Base-by-base conservation (phyloP, 192 early-diverging fungal species). In the Coemansia sp. region DNA sequence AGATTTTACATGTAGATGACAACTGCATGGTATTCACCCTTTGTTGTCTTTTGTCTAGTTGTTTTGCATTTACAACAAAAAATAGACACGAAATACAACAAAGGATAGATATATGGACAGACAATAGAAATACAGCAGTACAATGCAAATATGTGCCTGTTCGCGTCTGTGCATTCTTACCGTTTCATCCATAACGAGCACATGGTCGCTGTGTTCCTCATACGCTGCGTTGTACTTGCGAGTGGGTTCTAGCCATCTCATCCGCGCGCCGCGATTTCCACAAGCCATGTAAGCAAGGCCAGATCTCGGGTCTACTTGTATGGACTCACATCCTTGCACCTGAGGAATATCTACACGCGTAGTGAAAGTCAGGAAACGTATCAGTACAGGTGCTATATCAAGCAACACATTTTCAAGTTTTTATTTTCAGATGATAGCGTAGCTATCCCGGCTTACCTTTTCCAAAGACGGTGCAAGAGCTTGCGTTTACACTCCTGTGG, bases 271-370 rank as follows among this genome's bases (percentile, higher is more conserved):
- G n/a, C 76, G 67, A 55, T 76, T 66, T 14, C 84, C 84, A 45
- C 87, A 88, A n/a, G 87, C 70, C 61, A 84, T 63, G 70, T 85
- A 88, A 23, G 79, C 87, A 32, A 80, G 62, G 4, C 85, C 83
- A 7, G 84, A 79, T 9, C 62, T 63, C 34, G 75, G 79, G 65
- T 86, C 85, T 25, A 85, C 72, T 29, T 80, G 82, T 29, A 88
- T 76, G 50, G 84, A 85, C 69, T 88, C 87, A 33, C 87, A 88
- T n/a, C 83, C 83, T 32, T 88, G 78, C 11, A 81, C 25, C 60
- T 69, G 43, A 13, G 61, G 61, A 19, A 71, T 64, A 35, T 75
- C 78, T 81, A 81, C 36, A 40, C 5, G 23, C 3, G 36, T 42
- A 8, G 38, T 5, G 38, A 40, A 40, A 5, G 9, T 1, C 38